Evolutionary conservation across 164 flowering plant species (phyloP).

Genomic region (Houttuynia cordata): DNA sequence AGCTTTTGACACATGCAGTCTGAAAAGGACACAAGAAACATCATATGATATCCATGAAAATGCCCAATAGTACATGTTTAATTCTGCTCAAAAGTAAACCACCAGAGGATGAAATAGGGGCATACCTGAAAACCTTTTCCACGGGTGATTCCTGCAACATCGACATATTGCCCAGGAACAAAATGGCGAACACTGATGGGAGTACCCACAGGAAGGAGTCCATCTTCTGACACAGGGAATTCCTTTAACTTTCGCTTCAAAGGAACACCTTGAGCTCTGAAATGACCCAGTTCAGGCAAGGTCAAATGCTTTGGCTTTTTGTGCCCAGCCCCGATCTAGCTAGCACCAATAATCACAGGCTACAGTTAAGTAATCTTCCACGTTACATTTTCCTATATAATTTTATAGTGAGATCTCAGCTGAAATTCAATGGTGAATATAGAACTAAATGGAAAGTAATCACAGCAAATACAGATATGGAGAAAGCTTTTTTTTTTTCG

Average conservation of each 20-base stretch:
- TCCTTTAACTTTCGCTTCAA: conserved; percentile 88
- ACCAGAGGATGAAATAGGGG: not conserved
- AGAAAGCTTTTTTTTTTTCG: not conserved
- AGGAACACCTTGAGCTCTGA: conserved; percentile 92
- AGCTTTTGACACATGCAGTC: no score
- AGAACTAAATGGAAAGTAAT: not conserved
- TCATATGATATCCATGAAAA: no score
- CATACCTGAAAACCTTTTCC: conserved; percentile 97
- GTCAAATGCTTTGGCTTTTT: conserved; percentile 90
- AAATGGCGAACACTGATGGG: conserved; percentile 79
- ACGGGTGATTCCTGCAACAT: conserved; percentile 72
- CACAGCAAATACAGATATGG: not conserved
- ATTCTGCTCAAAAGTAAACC: not conserved
- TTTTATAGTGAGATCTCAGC: not conserved
- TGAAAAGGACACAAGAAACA: no score
- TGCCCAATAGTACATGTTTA: no score
- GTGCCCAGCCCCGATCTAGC: conserved; percentile 90
- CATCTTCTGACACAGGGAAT: conserved; percentile 94
- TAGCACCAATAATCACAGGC: conserved; percentile 18
- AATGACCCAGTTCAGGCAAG: conserved; percentile 93
- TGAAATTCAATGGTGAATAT: not conserved
- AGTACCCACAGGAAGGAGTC: conserved; percentile 88
- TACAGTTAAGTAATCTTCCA: not conserved
- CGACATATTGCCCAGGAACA: conserved; percentile 90
- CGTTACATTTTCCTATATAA: no score